These are phyloP conservation scores for Persicaria tinctoria DNA, from an alignment of 148 eudicot species.

Conservation along the genomic window DNA sequence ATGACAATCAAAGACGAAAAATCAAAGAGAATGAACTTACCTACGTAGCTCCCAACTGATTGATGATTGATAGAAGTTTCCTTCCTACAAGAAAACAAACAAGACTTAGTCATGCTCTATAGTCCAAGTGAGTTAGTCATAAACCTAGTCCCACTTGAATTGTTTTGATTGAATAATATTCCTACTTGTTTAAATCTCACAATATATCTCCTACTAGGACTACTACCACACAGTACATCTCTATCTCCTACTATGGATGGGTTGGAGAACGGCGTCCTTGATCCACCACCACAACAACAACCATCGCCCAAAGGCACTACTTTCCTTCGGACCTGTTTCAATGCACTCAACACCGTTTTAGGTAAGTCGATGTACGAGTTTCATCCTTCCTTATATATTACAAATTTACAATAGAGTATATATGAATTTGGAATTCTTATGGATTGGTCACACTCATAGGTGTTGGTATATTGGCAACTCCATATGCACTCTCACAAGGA, in stretches of 20 bases:
- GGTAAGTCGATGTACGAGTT: slow-evolving; percentile 16
- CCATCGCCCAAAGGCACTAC: slow-evolving; percentile 25
- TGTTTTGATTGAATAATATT: too few species aligned
- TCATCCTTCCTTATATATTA: not conserved
- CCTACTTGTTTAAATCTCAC: too few species aligned
- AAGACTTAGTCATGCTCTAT: too few species aligned
- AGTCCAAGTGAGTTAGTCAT: too few species aligned
- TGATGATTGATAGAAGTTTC: too few species aligned
- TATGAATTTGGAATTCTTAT: not conserved
- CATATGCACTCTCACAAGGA: slow-evolving; percentile 43
- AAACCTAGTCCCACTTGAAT: too few species aligned
- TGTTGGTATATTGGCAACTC: slow-evolving; percentile 35
- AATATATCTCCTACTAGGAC: too few species aligned
- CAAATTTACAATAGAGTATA: not conserved
- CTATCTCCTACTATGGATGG: not conserved
- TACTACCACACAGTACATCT: too few species aligned
- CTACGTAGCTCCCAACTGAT: too few species aligned
- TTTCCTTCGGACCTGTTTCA: slow-evolving; percentile 41
- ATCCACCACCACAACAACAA: not conserved
- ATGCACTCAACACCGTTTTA: slow-evolving; percentile 43
- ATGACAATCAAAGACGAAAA: too few species aligned
- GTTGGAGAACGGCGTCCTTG: not conserved
- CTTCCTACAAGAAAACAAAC: too few species aligned
- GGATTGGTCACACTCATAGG: slow-evolving; percentile 16
- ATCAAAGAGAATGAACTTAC: too few species aligned